A percentile compares a stretch with the other conserved stretches of the same genome.
phyloP scores from a whole-genome alignment of 2,329 filamentous ascomycete genomes.

The Sporothrix pseudoabietina region DNA sequence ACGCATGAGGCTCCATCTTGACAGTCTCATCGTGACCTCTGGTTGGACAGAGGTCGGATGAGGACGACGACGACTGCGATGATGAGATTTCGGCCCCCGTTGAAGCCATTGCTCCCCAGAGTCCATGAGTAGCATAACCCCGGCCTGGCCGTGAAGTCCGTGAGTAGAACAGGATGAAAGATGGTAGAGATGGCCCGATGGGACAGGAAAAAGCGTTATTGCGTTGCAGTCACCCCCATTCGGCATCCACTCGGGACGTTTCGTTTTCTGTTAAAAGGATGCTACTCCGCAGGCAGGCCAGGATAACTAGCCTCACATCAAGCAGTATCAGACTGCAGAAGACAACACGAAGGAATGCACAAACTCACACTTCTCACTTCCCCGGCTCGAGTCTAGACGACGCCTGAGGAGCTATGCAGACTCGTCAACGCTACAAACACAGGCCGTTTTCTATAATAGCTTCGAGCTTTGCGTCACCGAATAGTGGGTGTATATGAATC shows the following conservation, averaged over 20 bases:
- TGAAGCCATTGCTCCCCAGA: constrained; percentile 9
- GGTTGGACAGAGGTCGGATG: constrained; percentile 14
- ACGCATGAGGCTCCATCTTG: neutral
- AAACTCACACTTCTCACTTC: neutral
- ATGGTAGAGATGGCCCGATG: constrained; percentile 4
- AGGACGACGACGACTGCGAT: constrained; percentile 9
- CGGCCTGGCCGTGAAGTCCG: neutral
- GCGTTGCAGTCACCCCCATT: neutral
- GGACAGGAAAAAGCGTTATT: neutral
- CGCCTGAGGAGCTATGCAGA: neutral
- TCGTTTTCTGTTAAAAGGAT: neutral
- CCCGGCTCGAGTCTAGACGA: neutral
- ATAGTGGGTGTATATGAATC: neutral
- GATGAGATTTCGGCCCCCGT: constrained; percentile 18
- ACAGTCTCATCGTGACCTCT: neutral
- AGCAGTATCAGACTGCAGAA: too few relatives aligned
- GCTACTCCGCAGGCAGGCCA: neutral
- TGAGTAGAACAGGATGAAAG: neutral
- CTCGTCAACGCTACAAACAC: neutral
- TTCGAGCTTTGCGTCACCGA: neutral
- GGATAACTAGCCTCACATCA: too few relatives aligned
- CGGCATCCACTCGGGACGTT: neutral
- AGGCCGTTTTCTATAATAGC: neutral
- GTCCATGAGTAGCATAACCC: neutral
- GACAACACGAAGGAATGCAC: too few relatives aligned